A percentile compares a stretch with the other conserved stretches of the same genome.
Conservation (phyloP, 495 filamentous ascomycete species). For the Parmelia sp. region DNA sequence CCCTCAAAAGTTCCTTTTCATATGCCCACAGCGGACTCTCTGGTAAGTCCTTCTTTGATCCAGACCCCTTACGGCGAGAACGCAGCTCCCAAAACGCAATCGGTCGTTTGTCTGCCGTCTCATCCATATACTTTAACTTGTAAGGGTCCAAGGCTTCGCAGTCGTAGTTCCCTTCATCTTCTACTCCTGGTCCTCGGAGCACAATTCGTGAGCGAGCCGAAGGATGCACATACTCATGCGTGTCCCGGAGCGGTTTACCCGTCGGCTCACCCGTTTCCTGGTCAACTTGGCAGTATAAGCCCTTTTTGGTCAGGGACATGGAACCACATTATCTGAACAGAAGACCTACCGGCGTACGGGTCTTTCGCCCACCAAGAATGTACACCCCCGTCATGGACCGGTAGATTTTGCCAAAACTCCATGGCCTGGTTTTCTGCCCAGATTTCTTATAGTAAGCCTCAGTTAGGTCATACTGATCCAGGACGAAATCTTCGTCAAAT, state of each 20-base stretch:
- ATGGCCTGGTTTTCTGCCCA: slow-evolving; percentile 24
- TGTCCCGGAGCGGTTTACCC: slow-evolving; percentile 16
- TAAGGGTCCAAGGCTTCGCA: slow-evolving; percentile 24
- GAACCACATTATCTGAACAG: neutral
- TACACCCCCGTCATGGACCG: slow-evolving; percentile 25
- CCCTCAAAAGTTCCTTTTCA: slow-evolving; percentile 20
- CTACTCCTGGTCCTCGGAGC: slow-evolving; percentile 21
- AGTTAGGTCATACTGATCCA: slow-evolving; percentile 23
- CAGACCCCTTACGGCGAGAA: slow-evolving; percentile 12
- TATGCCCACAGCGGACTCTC: slow-evolving; percentile 20
- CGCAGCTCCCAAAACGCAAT: slow-evolving; percentile 25
- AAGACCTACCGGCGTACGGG: slow-evolving; percentile 23
- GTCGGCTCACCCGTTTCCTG: slow-evolving; percentile 21
- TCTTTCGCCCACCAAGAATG: slow-evolving; percentile 19
- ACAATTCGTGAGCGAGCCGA: slow-evolving; percentile 23
- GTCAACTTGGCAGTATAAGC: slow-evolving; percentile 21
- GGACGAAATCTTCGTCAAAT: slow-evolving; percentile 28
- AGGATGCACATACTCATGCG: slow-evolving; percentile 28
- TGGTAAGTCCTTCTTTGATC: slow-evolving; percentile 19
- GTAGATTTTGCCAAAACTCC: slow-evolving; percentile 30
- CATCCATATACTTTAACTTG: slow-evolving; percentile 20
- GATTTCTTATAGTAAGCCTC: slow-evolving; percentile 23
- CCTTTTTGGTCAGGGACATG: neutral
- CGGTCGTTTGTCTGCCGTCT: slow-evolving; percentile 20
- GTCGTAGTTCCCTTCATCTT: slow-evolving; percentile 24